Evolutionary conservation across 2,329 filamentous ascomycete genomes (phyloP).

Genomic region (Trichophaea hybrida): DNA sequence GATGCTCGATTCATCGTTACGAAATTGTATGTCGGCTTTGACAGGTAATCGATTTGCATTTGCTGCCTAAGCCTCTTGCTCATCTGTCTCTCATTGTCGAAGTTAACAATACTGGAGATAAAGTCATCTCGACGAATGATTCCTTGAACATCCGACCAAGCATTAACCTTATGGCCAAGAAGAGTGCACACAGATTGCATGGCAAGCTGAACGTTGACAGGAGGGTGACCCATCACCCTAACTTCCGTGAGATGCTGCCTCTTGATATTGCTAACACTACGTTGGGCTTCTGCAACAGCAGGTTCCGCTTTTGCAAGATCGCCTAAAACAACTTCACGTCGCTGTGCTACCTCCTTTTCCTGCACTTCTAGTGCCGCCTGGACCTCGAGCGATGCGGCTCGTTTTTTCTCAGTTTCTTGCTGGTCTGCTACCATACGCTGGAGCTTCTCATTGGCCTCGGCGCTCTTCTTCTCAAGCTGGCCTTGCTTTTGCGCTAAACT

Average conservation of each 20-base stretch:
- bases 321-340: slow-evolving; percentile 68
- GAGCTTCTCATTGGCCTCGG: slow-evolving; percentile 91
- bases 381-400: slow-evolving; percentile 75
- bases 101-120: slow-evolving; percentile 93
- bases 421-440: slow-evolving; percentile 96
- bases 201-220: slow-evolving; percentile 75
- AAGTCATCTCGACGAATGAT: slow-evolving; percentile 90
- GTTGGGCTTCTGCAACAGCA: slow-evolving; percentile 80
- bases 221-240: slow-evolving; percentile 87
- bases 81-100: slow-evolving; percentile 92
- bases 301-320: slow-evolving; percentile 87
- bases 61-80: slow-evolving; percentile 64
- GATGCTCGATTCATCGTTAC: slow-evolving; percentile 92
- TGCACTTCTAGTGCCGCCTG: slow-evolving; percentile 77
- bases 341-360: slow-evolving; percentile 69
- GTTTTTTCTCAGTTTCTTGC: slow-evolving; percentile 81
- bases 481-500: slow-evolving; percentile 90
- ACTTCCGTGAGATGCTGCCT: slow-evolving; percentile 94
- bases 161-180: slow-evolving; percentile 74
- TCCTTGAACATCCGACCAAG: slow-evolving; percentile 82
- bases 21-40: slow-evolving; percentile 88
- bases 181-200: slow-evolving; percentile 94
- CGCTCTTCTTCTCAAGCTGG: slow-evolving; percentile 83
- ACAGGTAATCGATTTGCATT: slow-evolving; percentile 86
- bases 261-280: slow-evolving; percentile 97